Evolutionary conservation across 129 eudicot genomes (phyloP).

Genomic region (Pseudognaphalium luteoalbum): DNA sequence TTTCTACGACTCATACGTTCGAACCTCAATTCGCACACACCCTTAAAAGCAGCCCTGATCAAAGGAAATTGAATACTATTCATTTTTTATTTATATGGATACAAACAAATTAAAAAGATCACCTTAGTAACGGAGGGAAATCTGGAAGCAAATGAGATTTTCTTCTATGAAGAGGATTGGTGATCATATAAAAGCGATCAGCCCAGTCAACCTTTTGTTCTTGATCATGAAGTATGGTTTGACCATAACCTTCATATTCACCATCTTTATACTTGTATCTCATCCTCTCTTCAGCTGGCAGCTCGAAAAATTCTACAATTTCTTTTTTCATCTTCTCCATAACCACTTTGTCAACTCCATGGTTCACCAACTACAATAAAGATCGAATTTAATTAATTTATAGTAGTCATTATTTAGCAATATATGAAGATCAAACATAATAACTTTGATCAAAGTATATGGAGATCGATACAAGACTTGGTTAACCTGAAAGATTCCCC

Average conservation of each 20-base stretch:
- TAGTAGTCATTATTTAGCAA: neutral
- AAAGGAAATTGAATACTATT: neutral
- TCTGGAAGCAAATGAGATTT: conserved; percentile 49
- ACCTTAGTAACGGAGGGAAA: conserved; percentile 52
- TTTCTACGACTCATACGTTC: no score
- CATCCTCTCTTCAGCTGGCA: conserved; percentile 52
- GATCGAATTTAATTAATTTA: neutral
- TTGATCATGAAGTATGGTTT: conserved; percentile 31
- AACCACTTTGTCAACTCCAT: conserved; percentile 52
- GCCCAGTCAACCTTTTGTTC: conserved; percentile 54
- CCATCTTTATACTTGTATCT: conserved; percentile 41
- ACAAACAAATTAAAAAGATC: no score
- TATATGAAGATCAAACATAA: neutral
- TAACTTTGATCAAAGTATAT: conserved; percentile 11
- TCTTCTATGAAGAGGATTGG: conserved; percentile 47
- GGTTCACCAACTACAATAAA: conserved; percentile 52
- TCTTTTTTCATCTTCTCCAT: conserved; percentile 46
- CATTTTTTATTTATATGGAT: no score
- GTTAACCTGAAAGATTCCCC: conserved; percentile 62
- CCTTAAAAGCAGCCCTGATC: neutral
- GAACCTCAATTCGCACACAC: no score
- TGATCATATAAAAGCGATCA: conserved; percentile 51
- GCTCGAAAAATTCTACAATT: conserved; percentile 43
- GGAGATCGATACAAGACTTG: neutral
- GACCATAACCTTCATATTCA: conserved; percentile 62